phyloP scores from a whole-genome alignment of 2,329 filamentous ascomycete genomes.

The Tolypocladium guangdongense region DNA sequence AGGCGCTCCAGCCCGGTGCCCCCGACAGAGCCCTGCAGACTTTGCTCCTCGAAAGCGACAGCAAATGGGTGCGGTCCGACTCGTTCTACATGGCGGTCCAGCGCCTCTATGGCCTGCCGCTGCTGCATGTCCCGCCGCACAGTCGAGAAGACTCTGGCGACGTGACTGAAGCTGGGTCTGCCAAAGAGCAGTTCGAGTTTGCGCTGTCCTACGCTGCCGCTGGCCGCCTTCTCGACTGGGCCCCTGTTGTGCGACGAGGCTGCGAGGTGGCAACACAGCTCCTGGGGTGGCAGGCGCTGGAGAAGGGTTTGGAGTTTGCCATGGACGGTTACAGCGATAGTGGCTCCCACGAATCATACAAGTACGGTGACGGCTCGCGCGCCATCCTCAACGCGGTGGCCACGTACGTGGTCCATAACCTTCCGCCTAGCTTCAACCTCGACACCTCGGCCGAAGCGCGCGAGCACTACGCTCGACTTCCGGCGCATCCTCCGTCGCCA shows the following conservation, averaged over 20 bases:
- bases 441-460: constrained; percentile 32
- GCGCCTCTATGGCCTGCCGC: constrained; percentile 43
- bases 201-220: constrained; percentile 56
- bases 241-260: constrained; percentile 43
- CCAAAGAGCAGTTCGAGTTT: constrained; percentile 36
- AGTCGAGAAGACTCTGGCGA: constrained; percentile 16
- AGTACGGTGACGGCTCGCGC: constrained; percentile 40
- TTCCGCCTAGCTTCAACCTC: constrained; percentile 49
- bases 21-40: constrained; percentile 13
- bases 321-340: constrained; percentile 27
- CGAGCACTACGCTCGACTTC: constrained; percentile 29
- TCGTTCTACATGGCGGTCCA: constrained; percentile 47
- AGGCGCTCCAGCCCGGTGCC: constrained; percentile 17
- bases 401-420: constrained; percentile 48
- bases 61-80: constrained; percentile 43
- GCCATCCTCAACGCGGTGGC: constrained; percentile 43
- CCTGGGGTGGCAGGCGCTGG: constrained; percentile 52
- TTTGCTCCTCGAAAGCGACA: constrained; percentile 34
- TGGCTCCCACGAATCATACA: constrained; percentile 33
- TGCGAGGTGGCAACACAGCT: constrained; percentile 47
- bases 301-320: constrained; percentile 48
- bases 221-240: constrained; percentile 46
- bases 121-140: constrained; percentile 27
- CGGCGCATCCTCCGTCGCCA: constrained; percentile 11
- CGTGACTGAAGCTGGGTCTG: constrained; percentile 25